Percentiles rank a stretch among this genome's conserved stretches.
Evolutionary conservation across 2,329 filamentous ascomycete species (phyloP).

Genomic region (Samsoniella hepiali): DNA sequence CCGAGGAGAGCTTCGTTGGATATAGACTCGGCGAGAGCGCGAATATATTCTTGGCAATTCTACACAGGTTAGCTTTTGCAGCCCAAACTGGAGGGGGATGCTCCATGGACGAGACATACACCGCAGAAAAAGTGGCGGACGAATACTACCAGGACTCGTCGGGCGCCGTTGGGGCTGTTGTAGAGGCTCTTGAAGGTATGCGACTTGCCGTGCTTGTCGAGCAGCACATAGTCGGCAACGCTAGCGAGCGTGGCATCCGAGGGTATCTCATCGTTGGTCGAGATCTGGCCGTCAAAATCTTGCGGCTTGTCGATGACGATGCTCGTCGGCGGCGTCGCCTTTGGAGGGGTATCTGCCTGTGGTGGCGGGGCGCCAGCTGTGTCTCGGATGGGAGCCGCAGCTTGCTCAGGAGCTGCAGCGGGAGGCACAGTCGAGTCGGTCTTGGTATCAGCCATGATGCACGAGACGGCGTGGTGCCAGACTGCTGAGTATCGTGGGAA

Average conservation of each 20-base stretch:
- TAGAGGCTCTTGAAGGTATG: conserved; percentile 63
- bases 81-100: too few relatives aligned
- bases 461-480: not conserved
- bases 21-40: conserved; percentile 57
- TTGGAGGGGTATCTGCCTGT: conserved; percentile 6
- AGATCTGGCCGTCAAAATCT: conserved; percentile 56
- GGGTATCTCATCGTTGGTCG: conserved; percentile 55
- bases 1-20: conserved; percentile 47
- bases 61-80: conserved; percentile 30
- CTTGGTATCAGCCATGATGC: conserved; percentile 11
- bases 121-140: conserved; percentile 79
- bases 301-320: conserved; percentile 40
- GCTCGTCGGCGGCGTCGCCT: conserved; percentile 24
- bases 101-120: conserved; percentile 45
- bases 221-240: conserved; percentile 54
- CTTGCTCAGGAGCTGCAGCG: not conserved
- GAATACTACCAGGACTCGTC: conserved; percentile 67
- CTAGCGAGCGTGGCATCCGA: conserved; percentile 45
- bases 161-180: conserved; percentile 49
- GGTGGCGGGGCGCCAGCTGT: conserved; percentile 1
- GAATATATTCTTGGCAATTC: conserved; percentile 75
- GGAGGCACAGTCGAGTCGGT: not conserved
- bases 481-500: not conserved
- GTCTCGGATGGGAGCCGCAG: not conserved
- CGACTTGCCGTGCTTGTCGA: conserved; percentile 59